phyloP scores from a whole-genome alignment of 1,284 basidiomycete genomes.

The Xanthoconium separans region DNA sequence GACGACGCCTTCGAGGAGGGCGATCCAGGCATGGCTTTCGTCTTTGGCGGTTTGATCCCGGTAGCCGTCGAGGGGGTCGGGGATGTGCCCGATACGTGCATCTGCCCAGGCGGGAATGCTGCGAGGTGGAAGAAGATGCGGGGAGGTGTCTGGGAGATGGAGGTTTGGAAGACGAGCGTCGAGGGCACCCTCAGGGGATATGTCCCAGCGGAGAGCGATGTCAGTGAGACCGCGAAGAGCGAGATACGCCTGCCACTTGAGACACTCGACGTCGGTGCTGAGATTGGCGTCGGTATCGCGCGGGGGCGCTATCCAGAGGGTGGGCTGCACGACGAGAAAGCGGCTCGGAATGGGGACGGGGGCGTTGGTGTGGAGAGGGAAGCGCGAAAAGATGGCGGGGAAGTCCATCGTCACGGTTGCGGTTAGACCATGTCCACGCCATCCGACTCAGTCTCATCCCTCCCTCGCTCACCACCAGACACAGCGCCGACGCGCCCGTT shows the following conservation, averaged over 20 bases:
- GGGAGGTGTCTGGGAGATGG: conserved; percentile 46
- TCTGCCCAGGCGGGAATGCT: conserved; percentile 74
- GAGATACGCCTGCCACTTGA: conserved; percentile 83
- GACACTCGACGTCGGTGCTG: conserved; percentile 75
- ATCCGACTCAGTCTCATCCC: conserved; percentile 9
- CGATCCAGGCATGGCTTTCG: conserved; percentile 77
- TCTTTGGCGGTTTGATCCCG: conserved; percentile 54
- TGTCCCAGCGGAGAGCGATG: conserved; percentile 62
- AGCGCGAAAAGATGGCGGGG: conserved; percentile 45
- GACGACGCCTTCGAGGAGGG: conserved; percentile 69
- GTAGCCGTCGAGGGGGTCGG: conserved; percentile 63
- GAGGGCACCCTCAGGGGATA: conserved; percentile 63
- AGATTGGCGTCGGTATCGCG: conserved; percentile 43
- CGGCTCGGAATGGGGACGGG: conserved; percentile 35
- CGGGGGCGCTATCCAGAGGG: conserved; percentile 64
- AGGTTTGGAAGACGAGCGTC: conserved; percentile 67
- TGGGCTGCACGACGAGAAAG: conserved; percentile 38
- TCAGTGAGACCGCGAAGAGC: conserved; percentile 59
- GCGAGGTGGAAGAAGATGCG: conserved; percentile 59
- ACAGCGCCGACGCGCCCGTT: conserved; percentile 48
- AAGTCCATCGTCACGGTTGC: conserved; percentile 9
- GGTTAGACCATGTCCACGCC: conserved; percentile 10
- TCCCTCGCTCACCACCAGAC: conserved; percentile 18
- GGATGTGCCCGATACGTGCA: conserved; percentile 39
- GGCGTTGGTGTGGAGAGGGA: conserved; percentile 49